Conservation (phyloP, 331 rosid genomes). For the Ulmus americana region DNA sequence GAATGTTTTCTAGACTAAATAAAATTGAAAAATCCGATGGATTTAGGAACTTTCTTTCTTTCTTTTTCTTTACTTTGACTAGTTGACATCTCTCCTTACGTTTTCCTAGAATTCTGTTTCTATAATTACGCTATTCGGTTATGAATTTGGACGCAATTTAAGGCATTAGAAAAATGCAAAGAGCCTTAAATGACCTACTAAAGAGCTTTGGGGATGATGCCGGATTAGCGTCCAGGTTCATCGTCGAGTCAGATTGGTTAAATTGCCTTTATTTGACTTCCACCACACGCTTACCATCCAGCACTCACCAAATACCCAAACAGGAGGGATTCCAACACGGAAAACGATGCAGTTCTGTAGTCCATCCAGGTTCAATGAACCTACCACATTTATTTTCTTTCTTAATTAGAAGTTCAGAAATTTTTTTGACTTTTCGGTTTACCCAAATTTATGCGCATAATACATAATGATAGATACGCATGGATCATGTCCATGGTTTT, state of each 20-base stretch:
- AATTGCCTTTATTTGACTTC: not conserved
- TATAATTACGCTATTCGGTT: too few relatives aligned
- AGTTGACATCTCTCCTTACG: too few relatives aligned
- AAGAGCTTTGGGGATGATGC: not conserved
- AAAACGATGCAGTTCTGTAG: not conserved
- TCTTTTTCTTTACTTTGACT: too few relatives aligned
- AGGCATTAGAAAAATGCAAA: not conserved
- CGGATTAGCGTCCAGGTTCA: conserved; percentile 20
- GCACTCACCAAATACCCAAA: not conserved
- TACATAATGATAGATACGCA: too few relatives aligned
- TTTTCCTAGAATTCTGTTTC: too few relatives aligned
- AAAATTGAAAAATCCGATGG: too few relatives aligned
- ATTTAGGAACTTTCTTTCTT: too few relatives aligned
- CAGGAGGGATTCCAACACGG: not conserved
- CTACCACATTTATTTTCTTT: not conserved
- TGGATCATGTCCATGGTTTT: not conserved
- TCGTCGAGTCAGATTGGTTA: not conserved
- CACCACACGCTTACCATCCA: not conserved
- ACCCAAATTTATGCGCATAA: not conserved
- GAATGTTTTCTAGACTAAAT: too few relatives aligned
- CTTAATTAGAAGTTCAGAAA: not conserved
- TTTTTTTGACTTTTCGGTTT: not conserved
- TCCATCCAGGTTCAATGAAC: conserved; percentile 56
- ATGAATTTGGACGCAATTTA: conserved; percentile 9
- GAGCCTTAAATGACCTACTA: not conserved